phyloP scores from a whole-genome alignment of 2,329 filamentous ascomycete species.

The Dothistroma pini region DNA sequence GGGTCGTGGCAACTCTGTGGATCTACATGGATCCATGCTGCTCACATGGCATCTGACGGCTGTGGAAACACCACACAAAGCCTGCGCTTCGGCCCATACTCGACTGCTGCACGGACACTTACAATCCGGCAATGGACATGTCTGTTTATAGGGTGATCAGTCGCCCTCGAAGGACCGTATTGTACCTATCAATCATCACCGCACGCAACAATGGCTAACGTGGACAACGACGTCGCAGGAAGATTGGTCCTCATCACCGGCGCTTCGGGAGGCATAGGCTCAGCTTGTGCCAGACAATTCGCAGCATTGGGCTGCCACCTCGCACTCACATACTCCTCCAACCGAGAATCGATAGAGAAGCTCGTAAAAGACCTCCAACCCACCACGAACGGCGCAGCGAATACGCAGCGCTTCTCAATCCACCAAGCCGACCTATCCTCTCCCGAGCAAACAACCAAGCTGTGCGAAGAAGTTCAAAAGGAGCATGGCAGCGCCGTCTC shows the following conservation, averaged over 20 bases:
- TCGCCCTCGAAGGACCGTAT: neutral
- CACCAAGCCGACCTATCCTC: slow-evolving; percentile 58
- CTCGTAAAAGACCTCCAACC: slow-evolving; percentile 36
- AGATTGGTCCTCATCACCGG: slow-evolving; percentile 58
- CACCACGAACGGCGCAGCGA: slow-evolving; percentile 23
- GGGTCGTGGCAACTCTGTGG: neutral
- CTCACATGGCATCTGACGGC: neutral
- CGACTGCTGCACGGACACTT: neutral
- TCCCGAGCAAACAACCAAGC: slow-evolving; percentile 49
- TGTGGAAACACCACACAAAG: neutral
- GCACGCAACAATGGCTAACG: slow-evolving; percentile 9
- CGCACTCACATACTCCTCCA: slow-evolving; percentile 57
- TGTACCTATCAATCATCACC: neutral
- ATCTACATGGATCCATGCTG: neutral
- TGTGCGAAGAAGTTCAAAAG: slow-evolving; percentile 54
- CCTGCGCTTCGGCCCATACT: neutral
- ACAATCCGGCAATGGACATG: neutral
- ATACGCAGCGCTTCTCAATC: slow-evolving; percentile 45
- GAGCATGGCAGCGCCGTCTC: slow-evolving; percentile 55
- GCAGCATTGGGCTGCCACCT: slow-evolving; percentile 51
- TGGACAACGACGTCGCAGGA: slow-evolving; percentile 43
- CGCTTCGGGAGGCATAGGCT: slow-evolving; percentile 58
- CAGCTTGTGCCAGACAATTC: slow-evolving; percentile 54
- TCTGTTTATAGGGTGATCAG: neutral
- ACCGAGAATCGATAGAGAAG: slow-evolving; percentile 43